Percentiles rank a stretch among this genome's conserved stretches.
Conservation (phyloP, 129 eudicot species). For the Centella asiatica region DNA sequence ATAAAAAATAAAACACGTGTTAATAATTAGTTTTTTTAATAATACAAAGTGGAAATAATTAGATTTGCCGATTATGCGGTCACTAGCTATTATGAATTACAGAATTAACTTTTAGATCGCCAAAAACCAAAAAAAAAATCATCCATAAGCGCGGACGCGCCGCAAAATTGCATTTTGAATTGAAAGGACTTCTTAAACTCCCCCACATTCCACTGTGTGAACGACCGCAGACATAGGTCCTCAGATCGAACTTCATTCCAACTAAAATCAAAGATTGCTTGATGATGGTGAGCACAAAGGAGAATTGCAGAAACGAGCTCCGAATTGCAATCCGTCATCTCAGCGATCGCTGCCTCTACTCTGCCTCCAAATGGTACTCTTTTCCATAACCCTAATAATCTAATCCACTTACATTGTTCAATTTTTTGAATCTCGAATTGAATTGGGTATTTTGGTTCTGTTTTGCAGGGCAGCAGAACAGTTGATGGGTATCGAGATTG, state of each 20-base stretch:
- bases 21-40: no score
- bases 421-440: neutral
- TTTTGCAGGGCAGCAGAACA: slow-evolving; percentile 87
- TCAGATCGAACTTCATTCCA: neutral
- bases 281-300: slow-evolving; percentile 58
- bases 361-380: slow-evolving; percentile 85
- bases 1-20: no score
- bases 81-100: no score
- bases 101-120: no score
- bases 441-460: neutral
- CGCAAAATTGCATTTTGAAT: neutral
- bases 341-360: slow-evolving; percentile 75
- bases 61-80: no score
- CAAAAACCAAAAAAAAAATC: neutral
- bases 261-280: neutral
- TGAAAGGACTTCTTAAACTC: neutral
- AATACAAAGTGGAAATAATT: no score
- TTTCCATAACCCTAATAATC: slow-evolving; percentile 12
- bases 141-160: slow-evolving; percentile 8
- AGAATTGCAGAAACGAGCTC: slow-evolving; percentile 83
- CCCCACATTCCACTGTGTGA: neutral
- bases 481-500: slow-evolving; percentile 91
- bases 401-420: neutral
- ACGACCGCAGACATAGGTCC: neutral
- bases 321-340: slow-evolving; percentile 86